Evolutionary conservation across 164 flowering plant species (phyloP), one percentile per base, ranked within the genome.

Genomic region (Brasenia schreberi): DNA sequence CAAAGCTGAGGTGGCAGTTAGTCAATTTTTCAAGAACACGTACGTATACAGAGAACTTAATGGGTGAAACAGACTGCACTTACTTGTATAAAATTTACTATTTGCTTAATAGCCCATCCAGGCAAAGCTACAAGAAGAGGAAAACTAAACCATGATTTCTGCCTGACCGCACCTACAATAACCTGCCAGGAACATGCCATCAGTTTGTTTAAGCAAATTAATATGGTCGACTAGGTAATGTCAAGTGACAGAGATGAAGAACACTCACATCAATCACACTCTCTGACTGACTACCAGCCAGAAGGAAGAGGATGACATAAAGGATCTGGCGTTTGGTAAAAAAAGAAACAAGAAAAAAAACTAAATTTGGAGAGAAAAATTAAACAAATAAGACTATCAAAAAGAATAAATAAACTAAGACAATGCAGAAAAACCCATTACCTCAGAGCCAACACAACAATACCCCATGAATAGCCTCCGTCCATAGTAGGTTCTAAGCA

Each of bases 381-480:
- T 58, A 12, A 18, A 58, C 60, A 58, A 58, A 18, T 58, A 18
- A 14, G 60, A 12, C 16, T 18, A 14, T 58, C 2, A 58, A 61
- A 61, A 11, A 11, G 23, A 61, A 18, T n/a, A 61, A 18, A 18
- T 10, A 7, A 61, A 61, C 60, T 12, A 23, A 61, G 12, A 7
- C 7, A 18, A 18, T 7, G 23, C 7, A 63, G 65, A 19, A 5
- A 18, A 44, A 67, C n/a, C 39, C 43, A 43, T 63, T 83, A 83
- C 99, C 97, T 94, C 99, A 74, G 93, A 88, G 61, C 92, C 83
- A 61, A 88, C 86, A 74, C 99, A 94, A 66, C 99, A 94, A 65
- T 82, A 91, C 53, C 83, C 89, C 96, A 94, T 87, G 70, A 94
- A 91, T 67, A 80, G 81, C 60, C 99, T 77, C 64, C 87, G 86